These are phyloP conservation scores for Omphalotus guepiniiformis DNA, from an alignment of 768 basidiomycete genomes.

Conservation along the genomic window DNA sequence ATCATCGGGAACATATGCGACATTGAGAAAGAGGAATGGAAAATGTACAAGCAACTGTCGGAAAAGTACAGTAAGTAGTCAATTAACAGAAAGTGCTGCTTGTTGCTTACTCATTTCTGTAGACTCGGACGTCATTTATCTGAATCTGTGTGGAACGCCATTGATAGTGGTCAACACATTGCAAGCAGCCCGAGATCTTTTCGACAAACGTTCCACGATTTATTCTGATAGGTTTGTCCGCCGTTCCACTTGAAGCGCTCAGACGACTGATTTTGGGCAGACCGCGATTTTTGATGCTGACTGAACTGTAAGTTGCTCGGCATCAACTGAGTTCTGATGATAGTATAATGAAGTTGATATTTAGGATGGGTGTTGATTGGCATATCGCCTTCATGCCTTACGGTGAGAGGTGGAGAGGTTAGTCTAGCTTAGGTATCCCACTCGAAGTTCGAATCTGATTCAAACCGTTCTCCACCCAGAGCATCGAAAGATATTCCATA, in stretches of 20 bases:
- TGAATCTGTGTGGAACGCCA: conserved; percentile 27
- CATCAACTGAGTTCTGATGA: too few species aligned
- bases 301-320: conserved; percentile 1
- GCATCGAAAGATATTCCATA: conserved; percentile 20
- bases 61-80: background rate
- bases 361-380: too few species aligned
- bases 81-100: background rate
- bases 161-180: conserved; percentile 28
- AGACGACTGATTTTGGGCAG: too few species aligned
- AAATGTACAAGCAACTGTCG: background rate
- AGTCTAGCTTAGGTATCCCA: too few species aligned
- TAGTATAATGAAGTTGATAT: too few species aligned
- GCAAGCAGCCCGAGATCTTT: conserved; percentile 27
- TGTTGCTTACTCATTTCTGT: too few species aligned
- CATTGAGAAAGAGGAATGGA: conserved; percentile 8
- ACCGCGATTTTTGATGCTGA: too few species aligned
- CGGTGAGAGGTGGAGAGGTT: conserved; percentile 2
- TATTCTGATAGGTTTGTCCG: conserved; percentile 27
- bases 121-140: conserved; percentile 19
- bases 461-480: too few species aligned
- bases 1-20: conserved; percentile 10
- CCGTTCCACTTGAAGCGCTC: too few species aligned
- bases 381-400: conserved; percentile 3
- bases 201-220: conserved; percentile 29
- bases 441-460: too few species aligned